Evolutionary conservation across 306 rosid genomes (phyloP).

Genomic region (Fagus sylvatica): DNA sequence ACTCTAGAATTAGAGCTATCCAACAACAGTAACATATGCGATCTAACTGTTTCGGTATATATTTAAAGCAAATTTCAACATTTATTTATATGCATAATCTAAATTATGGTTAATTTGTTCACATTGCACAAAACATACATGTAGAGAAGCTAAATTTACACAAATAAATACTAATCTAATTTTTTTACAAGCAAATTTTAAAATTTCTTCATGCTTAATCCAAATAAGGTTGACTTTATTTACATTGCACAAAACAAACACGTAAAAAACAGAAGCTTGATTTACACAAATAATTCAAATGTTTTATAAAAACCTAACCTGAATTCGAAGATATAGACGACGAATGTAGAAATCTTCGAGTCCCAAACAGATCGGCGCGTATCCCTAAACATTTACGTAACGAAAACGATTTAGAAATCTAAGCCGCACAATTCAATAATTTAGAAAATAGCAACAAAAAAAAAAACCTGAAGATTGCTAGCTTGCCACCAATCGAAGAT

Average conservation of each 20-base stretch:
- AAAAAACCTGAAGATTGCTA: conserved; percentile 63
- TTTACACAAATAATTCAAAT: neutral
- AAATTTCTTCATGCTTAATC: neutral
- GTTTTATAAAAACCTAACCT: conserved; percentile 36
- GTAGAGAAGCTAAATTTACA: too few species aligned
- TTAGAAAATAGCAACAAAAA: neutral
- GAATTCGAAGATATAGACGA: conserved; percentile 82
- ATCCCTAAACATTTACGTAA: conserved; percentile 43
- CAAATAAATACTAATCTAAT: too few species aligned
- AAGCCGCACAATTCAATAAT: neutral
- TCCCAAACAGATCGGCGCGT: conserved; percentile 91
- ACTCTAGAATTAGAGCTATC: neutral
- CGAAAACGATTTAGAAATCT: neutral
- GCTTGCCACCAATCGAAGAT: conserved; percentile 62
- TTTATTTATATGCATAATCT: too few species aligned
- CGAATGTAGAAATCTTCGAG: conserved; percentile 89
- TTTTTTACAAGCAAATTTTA: neutral
- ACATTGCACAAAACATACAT: too few species aligned
- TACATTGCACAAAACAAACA: neutral
- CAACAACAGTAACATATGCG: neutral
- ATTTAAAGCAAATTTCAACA: too few species aligned
- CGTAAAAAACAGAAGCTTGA: neutral
- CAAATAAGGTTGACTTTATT: neutral
- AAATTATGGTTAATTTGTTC: too few species aligned
- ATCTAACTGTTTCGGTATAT: neutral